Conservation (phyloP, 352 stramenopile species). For the Phytophthora pluvialis region DNA sequence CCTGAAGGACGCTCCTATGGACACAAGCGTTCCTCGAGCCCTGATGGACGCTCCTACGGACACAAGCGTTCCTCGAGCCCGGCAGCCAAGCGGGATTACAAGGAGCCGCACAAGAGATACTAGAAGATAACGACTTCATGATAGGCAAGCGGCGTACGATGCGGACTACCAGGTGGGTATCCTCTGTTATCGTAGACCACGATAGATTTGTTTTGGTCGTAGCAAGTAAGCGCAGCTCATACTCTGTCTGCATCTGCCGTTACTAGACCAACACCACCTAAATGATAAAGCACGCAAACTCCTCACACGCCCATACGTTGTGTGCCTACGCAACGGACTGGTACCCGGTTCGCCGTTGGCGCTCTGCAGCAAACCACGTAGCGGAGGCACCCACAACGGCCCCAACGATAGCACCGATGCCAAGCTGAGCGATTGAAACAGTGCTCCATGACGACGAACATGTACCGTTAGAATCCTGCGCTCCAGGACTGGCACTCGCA, state of each 20-base stretch:
- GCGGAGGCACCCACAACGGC: constrained; percentile 36
- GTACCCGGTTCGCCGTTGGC: constrained; percentile 42
- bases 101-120: constrained; percentile 40
- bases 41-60: constrained; percentile 12
- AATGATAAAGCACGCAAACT: constrained; percentile 20
- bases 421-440: constrained; percentile 35
- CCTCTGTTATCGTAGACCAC: not conserved
- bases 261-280: constrained; percentile 6
- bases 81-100: constrained; percentile 33
- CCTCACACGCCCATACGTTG: not conserved
- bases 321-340: constrained; percentile 34
- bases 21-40: not conserved
- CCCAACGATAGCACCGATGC: constrained; percentile 38
- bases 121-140: constrained; percentile 12
- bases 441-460: constrained; percentile 5
- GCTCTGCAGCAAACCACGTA: constrained; percentile 40
- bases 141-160: constrained; percentile 6
- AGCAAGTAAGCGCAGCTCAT: constrained; percentile 18
- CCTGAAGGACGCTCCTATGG: no score
- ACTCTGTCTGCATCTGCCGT: constrained; percentile 12
- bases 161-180: constrained; percentile 6
- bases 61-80: constrained; percentile 20
- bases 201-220: not conserved
- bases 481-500: constrained; percentile 6
- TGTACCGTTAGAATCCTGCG: constrained; percentile 7